Base-by-base conservation (phyloP, 2,329 filamentous ascomycete genomes). In the Aspergillus cejpii region DNA sequence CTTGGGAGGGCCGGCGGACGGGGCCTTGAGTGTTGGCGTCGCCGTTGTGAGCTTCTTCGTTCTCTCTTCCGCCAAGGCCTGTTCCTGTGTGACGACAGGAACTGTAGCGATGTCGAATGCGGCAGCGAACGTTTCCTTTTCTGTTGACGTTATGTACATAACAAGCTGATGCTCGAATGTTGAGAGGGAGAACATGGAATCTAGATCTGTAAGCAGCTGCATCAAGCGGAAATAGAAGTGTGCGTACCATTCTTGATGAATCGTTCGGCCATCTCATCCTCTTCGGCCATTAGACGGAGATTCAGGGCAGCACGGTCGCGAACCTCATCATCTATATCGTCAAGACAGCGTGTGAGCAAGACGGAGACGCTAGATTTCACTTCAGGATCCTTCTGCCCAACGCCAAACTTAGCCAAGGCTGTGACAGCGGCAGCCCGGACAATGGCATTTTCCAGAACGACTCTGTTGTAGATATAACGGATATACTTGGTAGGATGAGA, bases 401-500 rank as follows among this genome's bases (percentile, higher is more conserved):
- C 91, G 58, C 92, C 92, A 62, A 98, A 98, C 69, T 97, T 98
- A 59, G 91, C 88, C 51, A 98, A 72, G 2, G 92, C 92, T 19
- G 92, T 97, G 19, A 97, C 94, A 41, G 92, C 92, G 7, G 92
- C 90, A 39, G 92, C 92, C 56, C 92, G 81, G 15, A 98, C 90
- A 51, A 96, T 89, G 31, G 92, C 89, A 64, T 98, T 98, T 70
- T 98, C 92, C 41, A 98, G 74, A 12, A 98, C 92, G 17, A 98
- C 91, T 48, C 92, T 82, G 74, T 98, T 98, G 75, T 98, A 98
- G 63, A 98, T 98, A 70, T 97, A 98, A 46, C 92, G 87, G 58
- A 98, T 95, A 67, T 96, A 98, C 76, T 98, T 97, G 45, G 92
- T 97, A 0, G 92, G 92, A 59, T 96, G 87, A 12, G 87, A 83